A percentile compares a stretch with the other conserved stretches of the same genome.
These are phyloP conservation scores for Nyctanthes arbortristis DNA, from an alignment of 257 asterid species.

Conservation along the genomic window DNA sequence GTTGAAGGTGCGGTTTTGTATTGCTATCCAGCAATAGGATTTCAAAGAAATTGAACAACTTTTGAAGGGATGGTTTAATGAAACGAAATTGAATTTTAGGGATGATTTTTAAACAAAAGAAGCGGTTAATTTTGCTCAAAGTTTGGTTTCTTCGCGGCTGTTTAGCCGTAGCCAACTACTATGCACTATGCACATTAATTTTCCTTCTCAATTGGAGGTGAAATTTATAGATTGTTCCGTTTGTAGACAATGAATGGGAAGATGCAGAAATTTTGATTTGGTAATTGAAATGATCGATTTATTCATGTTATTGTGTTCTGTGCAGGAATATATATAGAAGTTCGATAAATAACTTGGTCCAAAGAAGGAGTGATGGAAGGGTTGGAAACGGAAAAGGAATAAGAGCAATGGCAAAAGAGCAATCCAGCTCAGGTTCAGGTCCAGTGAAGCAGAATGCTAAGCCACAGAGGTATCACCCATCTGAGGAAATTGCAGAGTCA, in stretches of 20 bases:
- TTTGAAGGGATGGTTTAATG: too few species aligned
- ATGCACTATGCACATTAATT: conserved; percentile 4
- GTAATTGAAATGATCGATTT: neutral
- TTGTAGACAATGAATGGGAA: neutral
- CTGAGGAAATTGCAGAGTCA: conserved; percentile 78
- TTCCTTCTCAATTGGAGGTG: conserved; percentile 8
- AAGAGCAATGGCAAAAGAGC: conserved; percentile 60
- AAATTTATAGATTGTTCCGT: neutral
- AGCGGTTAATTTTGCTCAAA: too few species aligned
- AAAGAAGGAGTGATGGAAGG: conserved; percentile 44
- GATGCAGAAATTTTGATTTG: neutral
- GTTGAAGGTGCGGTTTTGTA: too few species aligned
- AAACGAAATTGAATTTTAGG: too few species aligned
- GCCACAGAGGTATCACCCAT: conserved; percentile 97
- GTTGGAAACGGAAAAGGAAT: conserved; percentile 42
- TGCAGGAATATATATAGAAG: conserved; percentile 36
- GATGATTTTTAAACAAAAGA: too few species aligned
- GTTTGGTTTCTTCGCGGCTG: too few species aligned
- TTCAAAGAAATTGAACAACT: too few species aligned
- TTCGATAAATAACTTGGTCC: conserved; percentile 27
- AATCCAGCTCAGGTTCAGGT: conserved; percentile 63
- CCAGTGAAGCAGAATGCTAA: conserved; percentile 75
- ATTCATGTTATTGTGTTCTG: neutral
- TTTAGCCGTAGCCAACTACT: neutral
- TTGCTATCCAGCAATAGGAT: too few species aligned